phyloP scores from a whole-genome alignment of 2,329 filamentous ascomycete genomes.

The Trichoderma endophyticum region DNA sequence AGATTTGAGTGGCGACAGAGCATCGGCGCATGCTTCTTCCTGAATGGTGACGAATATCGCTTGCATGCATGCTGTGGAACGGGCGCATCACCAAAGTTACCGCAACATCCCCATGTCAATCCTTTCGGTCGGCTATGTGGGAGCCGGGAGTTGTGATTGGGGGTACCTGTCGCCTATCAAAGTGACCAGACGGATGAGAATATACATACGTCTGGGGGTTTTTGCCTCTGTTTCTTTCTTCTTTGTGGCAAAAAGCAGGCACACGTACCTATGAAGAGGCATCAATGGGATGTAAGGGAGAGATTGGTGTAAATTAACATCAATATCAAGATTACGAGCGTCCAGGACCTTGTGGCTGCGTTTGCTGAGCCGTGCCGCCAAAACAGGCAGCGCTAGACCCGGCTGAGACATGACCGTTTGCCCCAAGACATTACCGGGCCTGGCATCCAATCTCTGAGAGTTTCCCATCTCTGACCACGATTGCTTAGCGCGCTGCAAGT shows the following conservation, averaged over 20 bases:
- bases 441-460: constrained; percentile 2
- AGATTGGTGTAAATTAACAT: neutral
- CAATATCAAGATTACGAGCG: neutral
- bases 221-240: neutral
- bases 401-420: constrained; percentile 3
- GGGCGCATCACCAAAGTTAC: constrained; percentile 8
- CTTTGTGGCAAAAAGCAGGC: neutral
- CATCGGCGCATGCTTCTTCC: neutral
- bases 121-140: neutral
- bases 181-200: neutral
- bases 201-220: neutral
- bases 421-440: neutral
- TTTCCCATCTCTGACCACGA: neutral
- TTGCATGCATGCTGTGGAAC: constrained; percentile 14
- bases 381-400: neutral
- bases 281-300: neutral
- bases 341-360: neutral
- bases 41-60: constrained; percentile 13
- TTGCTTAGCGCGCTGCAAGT: neutral
- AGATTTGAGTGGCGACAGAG: neutral
- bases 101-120: neutral
- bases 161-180: neutral
- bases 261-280: neutral
- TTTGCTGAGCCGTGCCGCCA: constrained; percentile 1
- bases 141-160: neutral